Evolutionary conservation across 108 stramenopile genomes (phyloP).

Genomic region (Stephanodiscus triporus): DNA sequence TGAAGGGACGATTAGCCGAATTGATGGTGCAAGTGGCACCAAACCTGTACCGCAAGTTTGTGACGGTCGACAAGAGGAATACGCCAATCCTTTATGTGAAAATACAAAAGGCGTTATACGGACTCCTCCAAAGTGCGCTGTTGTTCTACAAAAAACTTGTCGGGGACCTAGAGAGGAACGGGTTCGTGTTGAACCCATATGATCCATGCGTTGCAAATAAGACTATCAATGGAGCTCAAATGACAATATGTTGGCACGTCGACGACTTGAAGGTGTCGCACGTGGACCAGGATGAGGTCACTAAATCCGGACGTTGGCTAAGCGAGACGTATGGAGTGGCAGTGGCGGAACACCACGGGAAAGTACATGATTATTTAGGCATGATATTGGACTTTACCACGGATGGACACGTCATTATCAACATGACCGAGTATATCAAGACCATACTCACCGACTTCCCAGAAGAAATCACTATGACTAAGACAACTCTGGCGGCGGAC

Average conservation of each 20-base stretch:
- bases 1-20: too few relatives aligned
- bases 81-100: too few relatives aligned
- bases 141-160: too few relatives aligned
- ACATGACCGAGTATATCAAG: slow-evolving; percentile 13
- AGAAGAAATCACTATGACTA: neutral
- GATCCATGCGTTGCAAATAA: neutral
- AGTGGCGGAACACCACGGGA: slow-evolving; percentile 19
- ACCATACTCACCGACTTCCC: neutral
- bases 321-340: neutral
- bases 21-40: too few relatives aligned
- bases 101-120: too few relatives aligned
- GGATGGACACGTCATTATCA: neutral
- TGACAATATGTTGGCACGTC: slow-evolving; percentile 43
- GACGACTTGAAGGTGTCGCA: slow-evolving; percentile 61
- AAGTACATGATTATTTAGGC: slow-evolving; percentile 45
- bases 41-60: too few relatives aligned
- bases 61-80: too few relatives aligned
- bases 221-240: neutral
- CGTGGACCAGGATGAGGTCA: slow-evolving; percentile 1
- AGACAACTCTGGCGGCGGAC: neutral
- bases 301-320: neutral
- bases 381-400: slow-evolving; percentile 42
- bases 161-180: neutral
- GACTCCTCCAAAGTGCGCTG: too few relatives aligned
- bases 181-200: neutral